phyloP scores from a whole-genome alignment of 139 green algal genomes.

The Astrephomene gubernaculifera region DNA sequence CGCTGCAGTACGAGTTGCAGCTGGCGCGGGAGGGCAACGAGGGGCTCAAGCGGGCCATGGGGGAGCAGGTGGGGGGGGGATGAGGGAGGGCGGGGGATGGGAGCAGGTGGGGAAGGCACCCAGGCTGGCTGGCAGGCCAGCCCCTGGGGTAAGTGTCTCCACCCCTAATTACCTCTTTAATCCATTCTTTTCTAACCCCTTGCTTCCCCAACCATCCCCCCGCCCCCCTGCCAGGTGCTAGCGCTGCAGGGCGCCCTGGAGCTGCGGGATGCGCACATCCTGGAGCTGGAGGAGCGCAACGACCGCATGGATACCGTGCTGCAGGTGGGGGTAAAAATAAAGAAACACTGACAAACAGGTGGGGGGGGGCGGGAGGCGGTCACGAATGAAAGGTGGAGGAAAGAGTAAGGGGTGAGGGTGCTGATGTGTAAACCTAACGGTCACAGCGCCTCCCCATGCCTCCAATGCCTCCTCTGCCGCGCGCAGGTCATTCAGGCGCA shows the following conservation, averaged over 20 bases:
- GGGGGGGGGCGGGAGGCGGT: too few species aligned
- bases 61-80: slow-evolving; percentile 3
- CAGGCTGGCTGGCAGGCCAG: background rate
- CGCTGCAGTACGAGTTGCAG: slow-evolving; percentile 29
- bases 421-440: too few species aligned
- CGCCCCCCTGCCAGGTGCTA: background rate
- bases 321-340: slow-evolving; percentile 15
- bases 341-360: too few species aligned
- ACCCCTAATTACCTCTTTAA: too few species aligned
- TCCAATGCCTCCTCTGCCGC: too few species aligned
- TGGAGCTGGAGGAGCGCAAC: slow-evolving; percentile 36
- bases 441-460: too few species aligned
- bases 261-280: slow-evolving; percentile 20
- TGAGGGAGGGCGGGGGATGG: background rate
- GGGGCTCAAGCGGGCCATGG: slow-evolving; percentile 14
- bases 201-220: too few species aligned
- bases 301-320: slow-evolving; percentile 41
- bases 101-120: too few species aligned
- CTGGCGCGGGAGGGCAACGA: slow-evolving; percentile 35
- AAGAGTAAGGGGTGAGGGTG: too few species aligned
- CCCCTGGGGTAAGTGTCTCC: background rate
- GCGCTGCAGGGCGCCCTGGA: slow-evolving; percentile 22
- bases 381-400: too few species aligned
- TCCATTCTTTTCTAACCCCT: too few species aligned
- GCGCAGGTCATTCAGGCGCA: slow-evolving; percentile 26